Evolutionary conservation across 805 yeast species (phyloP), one percentile per base, ranked within the genome.

Genomic region (Kodamaea kakaduensis): DNA sequence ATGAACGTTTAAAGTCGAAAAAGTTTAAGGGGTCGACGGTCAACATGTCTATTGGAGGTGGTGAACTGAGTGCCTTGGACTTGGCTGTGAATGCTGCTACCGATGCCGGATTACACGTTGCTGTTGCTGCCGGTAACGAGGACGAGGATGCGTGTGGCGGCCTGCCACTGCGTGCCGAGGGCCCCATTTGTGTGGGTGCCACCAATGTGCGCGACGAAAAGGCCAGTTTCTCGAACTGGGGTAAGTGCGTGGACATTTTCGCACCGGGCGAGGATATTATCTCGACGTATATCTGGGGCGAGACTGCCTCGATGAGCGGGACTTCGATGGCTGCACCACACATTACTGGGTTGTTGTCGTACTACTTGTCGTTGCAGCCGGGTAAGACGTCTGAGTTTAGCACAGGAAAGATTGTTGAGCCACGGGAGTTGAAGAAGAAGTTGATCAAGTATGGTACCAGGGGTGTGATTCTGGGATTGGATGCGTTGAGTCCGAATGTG

Each of bases 251-350:
- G 40, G 97, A 90, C 56, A 82, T 90, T 46, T 90, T 87, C 57
- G 98, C 95, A 18, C 98, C 98, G 16, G 98, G 98, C 54, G 81
- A 87, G 52, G 82, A 86, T 58, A 78, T 90, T 42, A 70, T 82
- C 47, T 86, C 96, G 28, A 83, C 90, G 24, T 84, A 83, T 58
- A 84, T 81, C 58, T 93, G 94, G 28, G 78, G 87, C 3, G 70
- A 73, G 27, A 82, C 90, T 47, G 88, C 93, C 29, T 77, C 85
- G 25, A 70, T 84, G 58, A 84, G 95, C 24, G 98, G 98, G 64
- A 90, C 97, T 8, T 90, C 97, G 10, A 90, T 90, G 98, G 96
- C 97, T 15, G 84, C 97, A 24, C 97, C 98, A 30, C 96, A 88
- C 56, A 89, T 89, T 48, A 81, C 88, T 41, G 98, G 98, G 50